A percentile compares a stretch with the other conserved stretches of the same genome.
Conservation (phyloP, 768 basidiomycete species). For the Pisolithus tinctorius region DNA sequence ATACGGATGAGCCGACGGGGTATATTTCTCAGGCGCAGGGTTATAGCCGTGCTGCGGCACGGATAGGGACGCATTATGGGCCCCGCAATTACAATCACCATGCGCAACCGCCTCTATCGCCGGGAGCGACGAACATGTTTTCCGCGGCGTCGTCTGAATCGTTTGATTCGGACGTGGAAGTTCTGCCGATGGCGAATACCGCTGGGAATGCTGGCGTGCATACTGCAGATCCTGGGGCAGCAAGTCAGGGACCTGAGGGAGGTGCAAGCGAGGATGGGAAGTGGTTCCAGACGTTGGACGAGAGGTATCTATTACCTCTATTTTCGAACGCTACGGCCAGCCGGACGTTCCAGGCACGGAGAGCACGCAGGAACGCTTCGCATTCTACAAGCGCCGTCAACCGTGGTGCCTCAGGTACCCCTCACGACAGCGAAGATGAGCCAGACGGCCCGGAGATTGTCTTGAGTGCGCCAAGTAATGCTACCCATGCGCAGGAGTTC, state of each 20-base stretch:
- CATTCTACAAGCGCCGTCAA: constrained; percentile 16
- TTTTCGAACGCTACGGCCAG: constrained; percentile 91
- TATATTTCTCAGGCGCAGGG: constrained; percentile 25
- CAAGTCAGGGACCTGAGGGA: constrained; percentile 6
- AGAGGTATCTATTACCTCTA: constrained; percentile 86
- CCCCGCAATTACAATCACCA: constrained; percentile 60
- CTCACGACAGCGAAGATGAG: constrained; percentile 35
- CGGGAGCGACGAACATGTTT: constrained; percentile 35
- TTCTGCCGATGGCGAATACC: constrained; percentile 67
- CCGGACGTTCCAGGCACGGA: constrained; percentile 76
- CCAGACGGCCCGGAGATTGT: constrained; percentile 39
- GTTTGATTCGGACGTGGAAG: constrained; percentile 72
- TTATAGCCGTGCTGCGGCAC: constrained; percentile 30
- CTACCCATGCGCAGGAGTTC: constrained; percentile 10
- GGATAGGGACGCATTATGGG: constrained; percentile 54
- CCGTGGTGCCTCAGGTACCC: constrained; percentile 24
- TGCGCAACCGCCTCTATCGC: constrained; percentile 17
- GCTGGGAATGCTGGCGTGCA: constrained; percentile 20
- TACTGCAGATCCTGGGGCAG: constrained; percentile 1
- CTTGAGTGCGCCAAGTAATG: constrained; percentile 25
- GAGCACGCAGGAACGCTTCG: constrained; percentile 46
- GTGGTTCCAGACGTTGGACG: constrained; percentile 95
- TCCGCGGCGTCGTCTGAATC: constrained; percentile 72
- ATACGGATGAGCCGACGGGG: constrained; percentile 37
- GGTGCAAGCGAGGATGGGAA: constrained; percentile 66